Evolutionary conservation across 2,329 filamentous ascomycete species (phyloP).

Genomic region (Akanthomyces muscarius): DNA sequence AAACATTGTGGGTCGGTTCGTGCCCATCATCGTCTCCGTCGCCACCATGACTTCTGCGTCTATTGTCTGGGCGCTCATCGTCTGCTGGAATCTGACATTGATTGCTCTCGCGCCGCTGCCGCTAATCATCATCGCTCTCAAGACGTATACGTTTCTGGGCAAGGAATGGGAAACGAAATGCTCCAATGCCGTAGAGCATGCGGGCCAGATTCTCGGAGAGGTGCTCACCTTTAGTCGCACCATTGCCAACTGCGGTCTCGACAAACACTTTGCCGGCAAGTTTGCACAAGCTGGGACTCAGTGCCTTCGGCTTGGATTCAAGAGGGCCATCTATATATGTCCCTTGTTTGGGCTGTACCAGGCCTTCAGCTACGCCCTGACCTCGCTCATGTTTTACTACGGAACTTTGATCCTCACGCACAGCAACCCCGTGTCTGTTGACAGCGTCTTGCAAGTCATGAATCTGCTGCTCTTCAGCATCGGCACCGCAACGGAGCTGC

Average conservation of each 20-base stretch:
- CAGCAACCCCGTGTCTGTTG: conserved; percentile 44
- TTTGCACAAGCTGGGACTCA: conserved; percentile 49
- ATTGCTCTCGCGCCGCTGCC: conserved; percentile 68
- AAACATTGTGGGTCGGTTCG: conserved; percentile 74
- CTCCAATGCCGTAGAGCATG: conserved; percentile 57
- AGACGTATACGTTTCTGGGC: conserved; percentile 61
- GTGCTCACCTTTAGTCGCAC: conserved; percentile 75
- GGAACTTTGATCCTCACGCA: conserved; percentile 59
- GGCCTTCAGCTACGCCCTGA: conserved; percentile 65
- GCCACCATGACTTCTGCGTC: conserved; percentile 64
- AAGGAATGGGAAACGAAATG: conserved; percentile 68
- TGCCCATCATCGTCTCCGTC: conserved; percentile 65
- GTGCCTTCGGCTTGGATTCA: conserved; percentile 59
- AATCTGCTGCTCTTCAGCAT: conserved; percentile 82
- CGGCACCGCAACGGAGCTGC: conserved; percentile 63
- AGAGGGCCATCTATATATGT: conserved; percentile 63
- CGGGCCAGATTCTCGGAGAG: conserved; percentile 61
- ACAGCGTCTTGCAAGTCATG: conserved; percentile 67
- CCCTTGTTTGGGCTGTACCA: conserved; percentile 75
- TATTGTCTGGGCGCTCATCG: conserved; percentile 66
- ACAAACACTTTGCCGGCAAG: conserved; percentile 64
- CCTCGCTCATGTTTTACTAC: conserved; percentile 80
- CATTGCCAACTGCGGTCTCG: conserved; percentile 70
- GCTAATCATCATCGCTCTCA: conserved; percentile 61
- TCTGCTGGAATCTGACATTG: conserved; percentile 77